Evolutionary conservation across 148 eudicot species (phyloP), one percentile per base, ranked within the genome.

Genomic region (Gaultheria prostrata): DNA sequence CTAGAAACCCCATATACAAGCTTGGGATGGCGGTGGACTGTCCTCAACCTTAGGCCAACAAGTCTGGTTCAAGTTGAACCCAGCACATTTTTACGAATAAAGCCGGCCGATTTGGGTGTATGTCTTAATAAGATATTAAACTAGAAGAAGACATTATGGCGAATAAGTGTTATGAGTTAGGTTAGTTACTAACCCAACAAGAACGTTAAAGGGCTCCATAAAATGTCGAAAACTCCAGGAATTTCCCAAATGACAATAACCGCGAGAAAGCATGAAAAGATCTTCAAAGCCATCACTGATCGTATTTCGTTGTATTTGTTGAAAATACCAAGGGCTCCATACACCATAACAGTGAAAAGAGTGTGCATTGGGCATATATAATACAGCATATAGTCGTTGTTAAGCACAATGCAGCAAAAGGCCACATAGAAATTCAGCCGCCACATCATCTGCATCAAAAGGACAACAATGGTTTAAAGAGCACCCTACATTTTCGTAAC

Each of bases 311-410:
- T 95, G 87, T 95, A 92, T 78, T 93, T 91, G 89, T 85, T 83
- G 80, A 94, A 91, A 79, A 93, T 95, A 77, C 95, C 98, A 83
- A 95, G 98, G 82, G 95, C 93, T 77, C 98, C 98, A 86, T 95
- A 95, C 79, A 95, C 98, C 97, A 92, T 93, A 78, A 95, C 86
- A 69, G 98, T 95, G 87, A 95, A 95, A 77, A 95, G 97, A 26
- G 98, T 93, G 85, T 95, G 98, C 98, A 95, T 92, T 51, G 98
- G 98, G 83, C 98, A 95, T 32, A 95, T 95, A 79, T 95, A 95
- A 89, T 95, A 92, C 83, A 93, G 87, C 93, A 90, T 91, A 83
- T 95, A 95, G 86, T 95, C 95, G 83, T 95, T 95, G 88, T 92
- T 90, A 81, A 95, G 93, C 84, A 95, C 91, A 83, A 95, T 86